Evolutionary conservation across 1,284 basidiomycete genomes (phyloP), one percentile per base, ranked within the genome.

Genomic region (Sporisorium graminicola): DNA sequence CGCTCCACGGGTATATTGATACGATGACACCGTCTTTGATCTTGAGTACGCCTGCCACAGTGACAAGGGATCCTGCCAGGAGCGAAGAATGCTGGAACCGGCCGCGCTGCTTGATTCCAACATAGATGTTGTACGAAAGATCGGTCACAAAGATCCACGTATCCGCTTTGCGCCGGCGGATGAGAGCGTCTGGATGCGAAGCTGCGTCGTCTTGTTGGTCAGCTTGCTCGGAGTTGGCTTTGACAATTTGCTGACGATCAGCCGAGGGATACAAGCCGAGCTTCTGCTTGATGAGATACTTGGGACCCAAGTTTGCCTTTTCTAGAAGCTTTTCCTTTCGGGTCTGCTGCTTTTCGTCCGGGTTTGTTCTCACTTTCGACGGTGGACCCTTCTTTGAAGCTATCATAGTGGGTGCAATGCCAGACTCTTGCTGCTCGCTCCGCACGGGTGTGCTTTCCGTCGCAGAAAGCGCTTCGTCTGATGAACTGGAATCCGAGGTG

Each of bases 71-170:
- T 24, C 78, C 78, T 24, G 64, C 66, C 0, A 80, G 66, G 18
- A 80, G 67, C 8, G 75, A 78, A 8, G 75, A 78, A 42, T 78
- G 78, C 55, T 78, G 78, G 62, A 78, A 80, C 1, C 67, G 74
- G 31, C 78, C 78, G 13, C 72, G 68, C 57, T 72, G 70, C 70
- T 80, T 80, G 62, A 78, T 72, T 35, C 78, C 78, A 42, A 80
- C 64, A 47, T 78, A 80, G 22, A 80, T 58, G 51, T 80, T 73
- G 59, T 69, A 68, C 9, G 68, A 63, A 10, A 74, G 57, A 22
- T 78, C 71, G 12, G 72, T 65, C 14, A 80, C 78, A 58, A 74
- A 80, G 52, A 79, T 77, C 74, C 74, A 74, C 1, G 70, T 75
- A 33, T 75, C 68, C 7, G 70, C 65, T 53, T 69, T 67, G 22